These are phyloP conservation scores for Cymbidium sinense DNA, from an alignment of 106 monocot genomes.

Conservation along the genomic window DNA sequence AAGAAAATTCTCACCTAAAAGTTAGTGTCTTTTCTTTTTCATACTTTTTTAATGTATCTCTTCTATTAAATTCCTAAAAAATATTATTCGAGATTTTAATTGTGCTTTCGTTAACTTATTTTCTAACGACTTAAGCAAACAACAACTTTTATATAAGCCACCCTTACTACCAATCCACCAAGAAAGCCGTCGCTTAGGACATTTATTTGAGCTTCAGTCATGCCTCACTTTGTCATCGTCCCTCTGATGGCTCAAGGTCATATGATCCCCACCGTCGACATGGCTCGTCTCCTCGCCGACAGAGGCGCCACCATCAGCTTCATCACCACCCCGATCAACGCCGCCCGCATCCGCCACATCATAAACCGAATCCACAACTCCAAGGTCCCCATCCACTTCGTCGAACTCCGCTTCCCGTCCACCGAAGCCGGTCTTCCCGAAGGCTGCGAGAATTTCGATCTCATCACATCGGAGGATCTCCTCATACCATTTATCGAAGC, in stretches of 20 bases:
- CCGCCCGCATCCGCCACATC: slow-evolving; percentile 4
- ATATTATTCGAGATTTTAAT: no score
- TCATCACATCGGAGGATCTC: background rate
- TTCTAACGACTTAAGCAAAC: no score
- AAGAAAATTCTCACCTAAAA: no score
- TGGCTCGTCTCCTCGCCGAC: slow-evolving; percentile 11
- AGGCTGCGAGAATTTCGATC: slow-evolving; percentile 14
- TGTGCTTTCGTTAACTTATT: no score
- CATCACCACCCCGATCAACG: slow-evolving; percentile 14
- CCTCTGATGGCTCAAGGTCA: slow-evolving; percentile 13
- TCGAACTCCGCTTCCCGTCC: slow-evolving; percentile 8
- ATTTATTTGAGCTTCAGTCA: no score
- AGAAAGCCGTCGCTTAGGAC: no score
- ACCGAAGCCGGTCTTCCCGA: slow-evolving; percentile 6
- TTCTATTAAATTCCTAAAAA: no score
- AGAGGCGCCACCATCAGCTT: slow-evolving; percentile 5
- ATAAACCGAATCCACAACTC: background rate
- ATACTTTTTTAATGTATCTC: no score
- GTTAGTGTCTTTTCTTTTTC: no score
- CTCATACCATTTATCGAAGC: background rate
- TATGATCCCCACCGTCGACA: slow-evolving; percentile 17
- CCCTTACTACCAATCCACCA: no score
- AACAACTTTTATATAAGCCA: no score
- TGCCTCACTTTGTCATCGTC: slow-evolving; percentile 8
- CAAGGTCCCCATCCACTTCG: slow-evolving; percentile 8